phyloP scores from a whole-genome alignment of 192 early-diverging fungal species.

The Backusella sp. region DNA sequence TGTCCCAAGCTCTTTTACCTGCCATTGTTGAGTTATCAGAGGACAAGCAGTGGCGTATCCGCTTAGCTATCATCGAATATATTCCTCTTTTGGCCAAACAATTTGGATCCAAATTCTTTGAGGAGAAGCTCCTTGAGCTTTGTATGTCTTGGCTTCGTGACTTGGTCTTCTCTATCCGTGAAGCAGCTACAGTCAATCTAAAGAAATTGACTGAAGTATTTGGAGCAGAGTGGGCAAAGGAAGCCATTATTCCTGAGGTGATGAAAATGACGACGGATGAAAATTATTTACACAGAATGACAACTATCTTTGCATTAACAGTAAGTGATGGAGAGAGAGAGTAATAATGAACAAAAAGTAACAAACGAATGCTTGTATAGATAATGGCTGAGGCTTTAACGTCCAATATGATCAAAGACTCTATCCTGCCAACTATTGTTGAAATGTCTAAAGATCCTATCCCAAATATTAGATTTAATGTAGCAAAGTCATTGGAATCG shows the following conservation, averaged over 20 bases:
- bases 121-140: slow-evolving; percentile 89
- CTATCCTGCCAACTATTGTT: slow-evolving; percentile 85
- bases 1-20: slow-evolving; percentile 95
- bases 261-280: slow-evolving; percentile 79
- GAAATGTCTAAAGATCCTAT: slow-evolving; percentile 89
- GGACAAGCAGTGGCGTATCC: slow-evolving; percentile 99
- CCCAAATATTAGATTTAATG: slow-evolving; percentile 99
- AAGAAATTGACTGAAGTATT: slow-evolving; percentile 96
- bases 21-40: slow-evolving; percentile 99
- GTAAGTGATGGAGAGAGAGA: slow-evolving; percentile 43
- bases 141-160: slow-evolving; percentile 99
- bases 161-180: slow-evolving; percentile 94
- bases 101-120: slow-evolving; percentile 95
- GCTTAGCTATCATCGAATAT: slow-evolving; percentile 98
- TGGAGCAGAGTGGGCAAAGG: slow-evolving; percentile 97
- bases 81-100: slow-evolving; percentile 96
- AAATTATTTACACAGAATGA: slow-evolving; percentile 99
- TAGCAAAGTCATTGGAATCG: slow-evolving; percentile 90
- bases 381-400: slow-evolving; percentile 86
- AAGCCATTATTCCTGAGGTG: slow-evolving; percentile 93
- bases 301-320: slow-evolving; percentile 93
- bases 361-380: slow-evolving; percentile 36
- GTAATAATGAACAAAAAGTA: background rate
- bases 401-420: slow-evolving; percentile 83
- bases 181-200: slow-evolving; percentile 94